phyloP scores from a whole-genome alignment of 257 asterid genomes.

The Solanum pinnatisectum region DNA sequence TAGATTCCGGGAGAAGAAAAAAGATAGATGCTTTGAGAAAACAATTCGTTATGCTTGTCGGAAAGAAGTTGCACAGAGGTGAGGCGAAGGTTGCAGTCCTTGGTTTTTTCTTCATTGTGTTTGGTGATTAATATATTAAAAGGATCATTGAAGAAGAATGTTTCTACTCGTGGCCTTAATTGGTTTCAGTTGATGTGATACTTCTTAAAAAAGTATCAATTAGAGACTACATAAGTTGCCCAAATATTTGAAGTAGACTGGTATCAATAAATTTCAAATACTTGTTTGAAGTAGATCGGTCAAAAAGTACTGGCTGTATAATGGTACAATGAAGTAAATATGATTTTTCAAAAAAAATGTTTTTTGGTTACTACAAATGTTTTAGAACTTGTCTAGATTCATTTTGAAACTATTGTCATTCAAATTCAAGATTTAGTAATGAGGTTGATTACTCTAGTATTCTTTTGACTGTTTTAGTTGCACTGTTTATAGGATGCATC shows the following conservation, averaged over 20 bases:
- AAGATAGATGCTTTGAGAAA: slow-evolving; percentile 45
- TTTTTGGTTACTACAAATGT: not conserved
- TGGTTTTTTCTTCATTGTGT: not conserved
- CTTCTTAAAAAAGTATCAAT: no score
- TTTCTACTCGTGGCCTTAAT: not conserved
- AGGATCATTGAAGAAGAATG: not conserved
- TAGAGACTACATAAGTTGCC: not conserved
- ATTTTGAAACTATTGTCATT: not conserved
- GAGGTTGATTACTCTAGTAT: not conserved
- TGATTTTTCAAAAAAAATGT: not conserved
- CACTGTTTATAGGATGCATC: slow-evolving; percentile 31
- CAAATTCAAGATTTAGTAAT: not conserved
- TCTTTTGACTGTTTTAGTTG: not conserved
- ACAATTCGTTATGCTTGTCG: slow-evolving; percentile 37
- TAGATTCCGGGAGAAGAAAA: slow-evolving; percentile 46
- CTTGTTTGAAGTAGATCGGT: not conserved
- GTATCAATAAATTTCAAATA: not conserved
- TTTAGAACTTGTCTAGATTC: not conserved
- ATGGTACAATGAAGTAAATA: not conserved
- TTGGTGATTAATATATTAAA: not conserved
- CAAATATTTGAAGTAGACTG: not conserved
- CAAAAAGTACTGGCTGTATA: not conserved
- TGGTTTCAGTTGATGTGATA: not conserved
- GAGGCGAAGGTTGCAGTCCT: not conserved
- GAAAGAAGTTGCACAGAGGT: slow-evolving; percentile 51